phyloP scores from a whole-genome alignment of 2,329 filamentous ascomycete species.

The Ambrosiella xylebori region DNA sequence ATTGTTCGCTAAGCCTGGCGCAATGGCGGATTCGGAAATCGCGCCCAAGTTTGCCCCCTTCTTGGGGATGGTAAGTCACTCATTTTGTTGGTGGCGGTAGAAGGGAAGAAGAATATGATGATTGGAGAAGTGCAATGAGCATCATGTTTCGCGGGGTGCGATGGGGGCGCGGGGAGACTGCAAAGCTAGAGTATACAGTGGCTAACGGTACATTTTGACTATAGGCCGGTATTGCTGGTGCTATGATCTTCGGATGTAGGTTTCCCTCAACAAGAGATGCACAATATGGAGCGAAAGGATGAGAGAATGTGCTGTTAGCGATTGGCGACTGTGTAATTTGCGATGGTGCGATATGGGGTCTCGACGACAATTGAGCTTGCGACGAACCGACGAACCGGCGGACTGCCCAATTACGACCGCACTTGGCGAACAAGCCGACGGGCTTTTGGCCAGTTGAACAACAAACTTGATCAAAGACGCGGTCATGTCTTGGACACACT shows the following conservation, averaged over 20 bases:
- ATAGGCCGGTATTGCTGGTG: conserved; percentile 60
- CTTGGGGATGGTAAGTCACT: conserved; percentile 59
- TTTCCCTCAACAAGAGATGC: not conserved
- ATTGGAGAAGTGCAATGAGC: not conserved
- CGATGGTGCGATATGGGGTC: too few species aligned
- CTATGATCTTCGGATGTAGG: conserved; percentile 75
- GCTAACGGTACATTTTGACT: conserved; percentile 6
- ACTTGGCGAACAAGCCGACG: too few species aligned
- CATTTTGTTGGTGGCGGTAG: not conserved
- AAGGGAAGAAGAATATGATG: not conserved
- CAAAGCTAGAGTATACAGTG: not conserved
- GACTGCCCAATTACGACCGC: too few species aligned
- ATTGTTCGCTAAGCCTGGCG: conserved; percentile 14
- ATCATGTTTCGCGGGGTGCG: too few species aligned
- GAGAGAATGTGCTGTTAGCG: not conserved
- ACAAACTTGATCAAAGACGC: too few species aligned
- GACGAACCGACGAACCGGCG: too few species aligned
- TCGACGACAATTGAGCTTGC: too few species aligned
- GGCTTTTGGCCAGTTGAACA: too few species aligned
- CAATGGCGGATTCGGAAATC: conserved; percentile 40
- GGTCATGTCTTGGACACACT: too few species aligned
- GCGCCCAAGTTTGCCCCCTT: conserved; percentile 74
- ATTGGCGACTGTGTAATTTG: not conserved
- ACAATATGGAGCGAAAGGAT: not conserved
- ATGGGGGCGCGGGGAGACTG: not conserved